Percentiles rank a stretch among this genome's conserved stretches.
These are phyloP conservation scores for Yarrowia porcina DNA, from an alignment of 805 yeast species.

Conservation along the genomic window DNA sequence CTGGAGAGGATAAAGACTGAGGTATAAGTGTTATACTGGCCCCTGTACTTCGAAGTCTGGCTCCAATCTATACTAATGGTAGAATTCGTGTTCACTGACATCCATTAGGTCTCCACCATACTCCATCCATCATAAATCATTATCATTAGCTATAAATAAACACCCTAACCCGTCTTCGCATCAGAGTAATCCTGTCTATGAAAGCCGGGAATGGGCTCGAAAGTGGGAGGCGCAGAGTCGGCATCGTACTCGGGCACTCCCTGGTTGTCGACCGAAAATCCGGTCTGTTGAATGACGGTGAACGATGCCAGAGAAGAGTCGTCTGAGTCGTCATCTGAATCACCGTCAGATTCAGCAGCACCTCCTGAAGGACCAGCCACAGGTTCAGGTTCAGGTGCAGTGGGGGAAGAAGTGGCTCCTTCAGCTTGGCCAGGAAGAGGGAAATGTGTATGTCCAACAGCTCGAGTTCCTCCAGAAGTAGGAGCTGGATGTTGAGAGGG, in stretches of 20 bases:
- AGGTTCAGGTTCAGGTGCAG: not conserved
- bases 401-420: not conserved
- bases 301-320: conserved; percentile 13
- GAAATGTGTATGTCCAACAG: conserved; percentile 1
- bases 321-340: not conserved
- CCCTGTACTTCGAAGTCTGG: too few species aligned
- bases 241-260: conserved; percentile 24
- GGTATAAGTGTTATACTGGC: too few species aligned
- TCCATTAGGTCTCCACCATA: too few species aligned
- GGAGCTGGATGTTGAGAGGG: not conserved
- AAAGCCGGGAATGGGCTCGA: conserved; percentile 48
- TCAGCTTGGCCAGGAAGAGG: not conserved
- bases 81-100: too few species aligned
- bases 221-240: conserved; percentile 43
- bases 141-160: not conserved
- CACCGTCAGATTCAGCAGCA: not conserved
- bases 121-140: too few species aligned
- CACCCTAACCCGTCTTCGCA: conserved; percentile 33
- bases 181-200: conserved; percentile 48
- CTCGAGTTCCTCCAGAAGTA: not conserved
- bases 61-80: too few species aligned
- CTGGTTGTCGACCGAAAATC: conserved; percentile 14
- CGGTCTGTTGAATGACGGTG: conserved; percentile 6
- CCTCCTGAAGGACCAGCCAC: conserved; percentile 3
- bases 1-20: too few species aligned